Base-by-base conservation (phyloP, 2,329 filamentous ascomycete genomes). In the Colletotrichum eremochloae region DNA sequence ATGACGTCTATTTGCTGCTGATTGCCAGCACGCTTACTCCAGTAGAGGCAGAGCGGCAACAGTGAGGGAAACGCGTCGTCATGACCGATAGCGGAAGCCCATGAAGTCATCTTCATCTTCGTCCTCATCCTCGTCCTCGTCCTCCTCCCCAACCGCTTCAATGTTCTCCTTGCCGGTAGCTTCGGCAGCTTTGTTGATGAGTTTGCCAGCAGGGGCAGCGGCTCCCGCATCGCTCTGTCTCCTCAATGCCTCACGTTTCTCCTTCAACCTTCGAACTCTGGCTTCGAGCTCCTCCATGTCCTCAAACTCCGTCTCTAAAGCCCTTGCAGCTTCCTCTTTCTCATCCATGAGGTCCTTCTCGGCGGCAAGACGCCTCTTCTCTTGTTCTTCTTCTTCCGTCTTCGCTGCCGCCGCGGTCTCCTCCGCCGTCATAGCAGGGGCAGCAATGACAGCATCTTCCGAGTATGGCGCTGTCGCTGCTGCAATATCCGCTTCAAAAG, bases 401-500 rank as follows among this genome's bases (percentile, higher is more conserved):
- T 83, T 82, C 18, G 85, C 84, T 67, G 88, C 86, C 15, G 86
- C 87, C 0, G 88, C 90, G 0, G 92, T 75, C 76, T 94, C 88
- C 5, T 89, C 89, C 0, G 89, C 87, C 2, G 90, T 89, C 78
- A 94, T 84, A 3, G 91, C 92, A 0, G 91, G 90, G 0, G 92
- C 92, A 1, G 88, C 91, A 74, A 94, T 94, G 3, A 90, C 89
- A 8, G 89, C 90, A 70, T 88, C 86, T 53, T 81, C 78, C 31
- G 79, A 77, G 73, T 81, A 81, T 2, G 82, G 77, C 2, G 78
- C 78, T 38, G 80, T 76, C 33, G 84, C 79, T 40, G 84, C 82
- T 24, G 90, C 92, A 67, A 97, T 91, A 66, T 97, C 94, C 3
- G 93, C 93, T 79, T 97, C 92, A 79, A 97, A 97, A 11, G 94